Evolutionary conservation across 2,329 filamentous ascomycete genomes (phyloP).

Genomic region (Chalara sp.): DNA sequence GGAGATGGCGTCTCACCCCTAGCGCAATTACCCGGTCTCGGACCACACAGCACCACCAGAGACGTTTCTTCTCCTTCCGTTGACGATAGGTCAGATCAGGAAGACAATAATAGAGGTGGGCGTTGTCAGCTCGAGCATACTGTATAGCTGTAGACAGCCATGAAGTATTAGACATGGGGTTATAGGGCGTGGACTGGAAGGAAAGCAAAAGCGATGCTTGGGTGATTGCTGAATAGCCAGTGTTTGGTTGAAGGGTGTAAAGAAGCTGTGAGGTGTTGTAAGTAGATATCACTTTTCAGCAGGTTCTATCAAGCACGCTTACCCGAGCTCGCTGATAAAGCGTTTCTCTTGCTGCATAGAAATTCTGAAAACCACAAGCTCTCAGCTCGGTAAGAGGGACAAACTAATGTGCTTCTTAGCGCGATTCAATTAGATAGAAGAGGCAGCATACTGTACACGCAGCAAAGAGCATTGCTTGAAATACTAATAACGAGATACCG

Average conservation of each 20-base stretch:
- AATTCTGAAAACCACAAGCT: background rate
- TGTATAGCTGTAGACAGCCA: constrained; percentile 45
- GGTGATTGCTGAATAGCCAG: constrained; percentile 19
- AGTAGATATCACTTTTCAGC: background rate
- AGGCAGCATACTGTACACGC: background rate
- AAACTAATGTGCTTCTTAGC: background rate
- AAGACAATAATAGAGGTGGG: constrained; percentile 30
- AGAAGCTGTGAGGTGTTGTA: constrained; percentile 23
- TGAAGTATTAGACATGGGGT: constrained; percentile 32
- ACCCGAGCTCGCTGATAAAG: background rate
- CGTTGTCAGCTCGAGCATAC: constrained; percentile 39
- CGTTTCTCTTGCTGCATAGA: background rate
- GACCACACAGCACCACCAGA: constrained; percentile 50
- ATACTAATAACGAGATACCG: background rate
- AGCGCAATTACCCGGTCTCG: constrained; percentile 44
- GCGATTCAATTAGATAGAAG: background rate
- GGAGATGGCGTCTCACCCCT: constrained; percentile 41
- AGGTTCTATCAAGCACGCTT: background rate
- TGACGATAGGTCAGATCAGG: constrained; percentile 25
- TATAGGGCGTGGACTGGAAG: constrained; percentile 4
- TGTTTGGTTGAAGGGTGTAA: constrained; percentile 25
- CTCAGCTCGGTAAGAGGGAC: background rate
- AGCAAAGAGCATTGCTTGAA: background rate
- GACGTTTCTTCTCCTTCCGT: constrained; percentile 37
- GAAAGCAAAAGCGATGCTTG: constrained; percentile 22